Base-by-base conservation (phyloP, 768 basidiomycete species). In the Hericium rajendrae region DNA sequence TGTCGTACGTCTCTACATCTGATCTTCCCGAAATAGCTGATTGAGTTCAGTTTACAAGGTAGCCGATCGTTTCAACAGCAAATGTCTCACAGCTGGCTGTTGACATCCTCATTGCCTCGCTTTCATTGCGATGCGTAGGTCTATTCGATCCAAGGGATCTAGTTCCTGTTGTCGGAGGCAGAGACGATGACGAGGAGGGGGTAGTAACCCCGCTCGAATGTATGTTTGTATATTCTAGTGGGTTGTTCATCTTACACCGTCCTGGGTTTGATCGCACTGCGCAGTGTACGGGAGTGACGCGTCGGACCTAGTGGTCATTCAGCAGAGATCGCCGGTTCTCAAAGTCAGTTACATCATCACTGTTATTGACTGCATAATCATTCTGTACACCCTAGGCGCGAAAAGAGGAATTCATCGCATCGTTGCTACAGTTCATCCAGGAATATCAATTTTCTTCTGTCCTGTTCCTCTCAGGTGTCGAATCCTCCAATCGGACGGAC, bases 51-150 rank as follows among this genome's bases (percentile, higher is more conserved):
- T 9, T 51, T 46, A 41, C 64, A 68, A 61, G 62, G 41, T 56
- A 82, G 80, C 89, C 91, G 38, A 66, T 90, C 48, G 87, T 92
- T 11, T 91, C 90, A 5, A 80, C 82, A 11, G 90, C 86, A 51
- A 92, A 92, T 71, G 78, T 92, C 46, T 76, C 83, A n/a, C 90
- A 93, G 65, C 76, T 93, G 12, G 81, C 88, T 0, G 82, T 73
- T 10, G 90, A 93, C 69, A 71, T 93, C 16, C 71, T 93, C 59
- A 83, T 91, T 60, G 69, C 84, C 4, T 83, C 85, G 1, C 73
- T 89, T 50, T 74, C 74, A 32, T 75, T 93, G 20, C 68, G 73
- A 53, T 74, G 78, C 49, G 70, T 90, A 8, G 91, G 85, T 38
- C 70, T 81, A 10, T 75, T 91, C 50, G 82, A 91, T 63, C 71